Evolutionary conservation across 2,329 filamentous ascomycete species (phyloP), one percentile per base, ranked within the genome.

Genomic region (Botrytis pseudocinerea): DNA sequence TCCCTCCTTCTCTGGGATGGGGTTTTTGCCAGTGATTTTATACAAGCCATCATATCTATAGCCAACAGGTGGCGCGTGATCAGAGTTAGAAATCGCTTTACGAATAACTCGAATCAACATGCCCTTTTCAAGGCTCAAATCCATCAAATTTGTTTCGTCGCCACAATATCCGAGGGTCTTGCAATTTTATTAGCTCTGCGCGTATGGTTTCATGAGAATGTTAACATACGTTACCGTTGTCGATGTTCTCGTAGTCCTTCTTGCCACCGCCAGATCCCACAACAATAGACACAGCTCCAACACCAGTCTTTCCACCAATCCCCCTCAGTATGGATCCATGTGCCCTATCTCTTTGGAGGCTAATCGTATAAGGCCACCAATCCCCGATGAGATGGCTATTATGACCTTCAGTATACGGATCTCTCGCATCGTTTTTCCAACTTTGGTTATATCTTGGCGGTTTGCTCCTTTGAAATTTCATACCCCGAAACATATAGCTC

Each of bases 31-130:
- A 0, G 80, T 80, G 8, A 89, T 83, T 9, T 81, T 77, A 75
- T 90, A 90, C 0, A 90, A 78, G 0, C 88, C 88, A 78, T 90
- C 88, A 70, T 90, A 90, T 2, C 88, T 80, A n/a, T 87, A 82
- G 0, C 88, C 88, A 16, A 80, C 74, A 1, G 78, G 73, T 0
- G 88, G 88, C 0, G 84, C 81, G 70, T 83, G 87, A 35, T 75
- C 78, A 0, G 78, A 80, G 4, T 76, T 73, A 32, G 77, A 75
- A 28, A 85, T 83, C 7, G 79, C 76, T 0, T 84, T 85, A 2
- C 88, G 84, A 9, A 90, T 81, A 5, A 90, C 84, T 2, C 88
- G 83, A 4, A 90, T 82, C 0, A 83, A 82, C 4, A 82, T 78
- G 2, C 82, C 79, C 2, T 77, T 80, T 4, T 78, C 71, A 20